Percentiles rank a stretch among this genome's conserved stretches.
These are phyloP conservation scores for Knufia petricola DNA, from an alignment of 2,329 filamentous ascomycete species.

Conservation along the genomic window DNA sequence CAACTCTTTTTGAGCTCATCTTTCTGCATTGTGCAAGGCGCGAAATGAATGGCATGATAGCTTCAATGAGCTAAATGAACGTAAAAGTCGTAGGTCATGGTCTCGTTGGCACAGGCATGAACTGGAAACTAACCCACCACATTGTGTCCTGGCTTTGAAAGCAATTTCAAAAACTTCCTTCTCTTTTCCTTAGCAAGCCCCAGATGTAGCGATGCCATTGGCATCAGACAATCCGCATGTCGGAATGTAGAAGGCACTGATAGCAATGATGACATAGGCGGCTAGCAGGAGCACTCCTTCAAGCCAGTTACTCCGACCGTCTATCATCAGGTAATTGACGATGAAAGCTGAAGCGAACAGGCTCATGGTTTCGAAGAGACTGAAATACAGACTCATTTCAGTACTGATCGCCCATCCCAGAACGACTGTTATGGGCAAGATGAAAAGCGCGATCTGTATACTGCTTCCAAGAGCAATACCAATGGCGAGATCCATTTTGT, in stretches of 20 bases:
- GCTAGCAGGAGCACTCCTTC: slow-evolving; percentile 60
- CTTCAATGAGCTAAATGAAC: not conserved
- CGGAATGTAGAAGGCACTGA: slow-evolving; percentile 60
- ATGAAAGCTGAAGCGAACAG: slow-evolving; percentile 77
- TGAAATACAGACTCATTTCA: slow-evolving; percentile 75
- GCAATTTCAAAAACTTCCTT: not conserved
- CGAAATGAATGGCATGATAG: not conserved
- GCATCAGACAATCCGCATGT: slow-evolving; percentile 27
- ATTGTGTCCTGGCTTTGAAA: not conserved
- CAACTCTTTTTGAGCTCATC: not conserved
- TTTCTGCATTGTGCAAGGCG: not conserved
- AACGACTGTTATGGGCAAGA: slow-evolving; percentile 61
- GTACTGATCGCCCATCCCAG: slow-evolving; percentile 60
- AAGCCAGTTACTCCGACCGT: slow-evolving; percentile 77
- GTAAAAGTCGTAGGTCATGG: not conserved
- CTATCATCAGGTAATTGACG: slow-evolving; percentile 77
- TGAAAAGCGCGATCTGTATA: slow-evolving; percentile 62
- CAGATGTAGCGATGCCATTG: slow-evolving; percentile 16
- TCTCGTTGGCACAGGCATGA: not conserved
- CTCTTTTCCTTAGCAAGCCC: not conserved
- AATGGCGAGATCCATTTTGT: slow-evolving; percentile 68
- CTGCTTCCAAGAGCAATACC: slow-evolving; percentile 61
- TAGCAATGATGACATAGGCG: slow-evolving; percentile 58
- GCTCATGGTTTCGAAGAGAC: slow-evolving; percentile 78
- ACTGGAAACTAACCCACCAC: not conserved